Base-by-base conservation (phyloP, 176 grass and related monocot species). In the Dendrocalamus sinicus region DNA sequence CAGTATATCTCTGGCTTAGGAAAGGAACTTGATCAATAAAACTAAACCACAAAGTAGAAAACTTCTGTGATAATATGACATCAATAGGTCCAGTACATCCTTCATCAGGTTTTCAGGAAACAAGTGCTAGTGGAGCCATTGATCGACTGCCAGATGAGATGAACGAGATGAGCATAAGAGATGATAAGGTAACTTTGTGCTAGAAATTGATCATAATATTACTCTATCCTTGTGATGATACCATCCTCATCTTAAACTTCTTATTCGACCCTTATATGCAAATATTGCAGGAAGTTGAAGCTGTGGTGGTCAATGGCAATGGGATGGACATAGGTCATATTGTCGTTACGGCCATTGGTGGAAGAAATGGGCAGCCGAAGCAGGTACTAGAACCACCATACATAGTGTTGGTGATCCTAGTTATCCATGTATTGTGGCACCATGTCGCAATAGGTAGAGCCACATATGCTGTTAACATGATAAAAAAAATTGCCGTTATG, bases 311-410 rank as follows among this genome's bases (percentile, higher is more conserved):
- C 75, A 85, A 93, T 73, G 94, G 94, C 32, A 92, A 87, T 82
- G 89, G 86, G 7, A 87, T 93, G 73, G 94, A 97, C 67, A 88
- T 82, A 54, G 92, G 94, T 65, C 90, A 94, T 85, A 90, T 88
- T 80, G 94, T 97, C 1, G 88, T 94, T 23, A 94, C 90, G 4
- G 89, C 90, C 30, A 75, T 97, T 39, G 90, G 86, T 67, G 90
- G 92, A 58, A 90, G 85, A 91, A 92, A 97, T 87, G 90, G 86
- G 28, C 94, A 97, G 75, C 86, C 88, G 15, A 94, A 90, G 64
- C 92, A 97, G 90, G 94, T 97, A 94, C 41, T 54, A 12, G 54
- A 47, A 77, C 81, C 11, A 62, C 12, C 7, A 23, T 71, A 73
- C 41, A 58, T 23, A 67, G 24, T 24, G 12, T 64, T 50, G 15